Conservation (phyloP, 2,329 filamentous ascomycete species). For the Beauveria australis region DNA sequence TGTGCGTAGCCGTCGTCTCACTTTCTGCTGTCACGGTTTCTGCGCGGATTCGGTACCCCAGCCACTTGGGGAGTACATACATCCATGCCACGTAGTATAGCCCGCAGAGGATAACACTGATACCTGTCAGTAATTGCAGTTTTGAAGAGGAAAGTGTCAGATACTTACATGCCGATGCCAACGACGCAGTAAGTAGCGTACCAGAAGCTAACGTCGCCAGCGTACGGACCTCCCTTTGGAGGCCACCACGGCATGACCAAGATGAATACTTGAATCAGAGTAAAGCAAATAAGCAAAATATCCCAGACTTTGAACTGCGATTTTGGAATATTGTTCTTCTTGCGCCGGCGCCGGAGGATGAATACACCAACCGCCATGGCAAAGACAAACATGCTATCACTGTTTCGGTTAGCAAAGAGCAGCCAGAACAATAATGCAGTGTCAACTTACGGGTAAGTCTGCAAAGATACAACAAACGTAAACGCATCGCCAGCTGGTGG, state of each 20-base stretch:
- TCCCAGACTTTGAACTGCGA: conserved; percentile 54
- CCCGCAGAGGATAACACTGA: conserved; percentile 41
- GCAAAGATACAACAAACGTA: conserved; percentile 53
- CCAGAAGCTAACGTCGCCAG: conserved; percentile 64
- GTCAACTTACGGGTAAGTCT: conserved; percentile 41
- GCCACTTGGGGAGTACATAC: conserved; percentile 41
- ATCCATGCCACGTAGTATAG: conserved; percentile 55
- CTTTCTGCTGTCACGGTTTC: conserved; percentile 44
- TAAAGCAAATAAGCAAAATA: conserved; percentile 48
- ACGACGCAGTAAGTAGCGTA: conserved; percentile 62
- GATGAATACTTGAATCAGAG: conserved; percentile 51
- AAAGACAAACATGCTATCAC: conserved; percentile 45
- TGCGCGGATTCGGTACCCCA: conserved; percentile 47
- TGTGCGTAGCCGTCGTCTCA: conserved; percentile 33
- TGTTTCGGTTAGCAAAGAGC: neutral
- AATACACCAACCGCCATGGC: conserved; percentile 49
- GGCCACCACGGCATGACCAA: conserved; percentile 67
- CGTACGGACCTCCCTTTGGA: conserved; percentile 48
- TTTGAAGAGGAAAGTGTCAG: no score
- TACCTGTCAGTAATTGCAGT: neutral
- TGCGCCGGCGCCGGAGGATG: conserved; percentile 46
- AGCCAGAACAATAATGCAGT: neutral
- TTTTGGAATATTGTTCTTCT: conserved; percentile 36
- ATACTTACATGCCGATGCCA: conserved; percentile 54
- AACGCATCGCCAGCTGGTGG: conserved; percentile 58